Base-by-base conservation (phyloP, 2,329 filamentous ascomycete genomes). In the Curvularia sp. region DNA sequence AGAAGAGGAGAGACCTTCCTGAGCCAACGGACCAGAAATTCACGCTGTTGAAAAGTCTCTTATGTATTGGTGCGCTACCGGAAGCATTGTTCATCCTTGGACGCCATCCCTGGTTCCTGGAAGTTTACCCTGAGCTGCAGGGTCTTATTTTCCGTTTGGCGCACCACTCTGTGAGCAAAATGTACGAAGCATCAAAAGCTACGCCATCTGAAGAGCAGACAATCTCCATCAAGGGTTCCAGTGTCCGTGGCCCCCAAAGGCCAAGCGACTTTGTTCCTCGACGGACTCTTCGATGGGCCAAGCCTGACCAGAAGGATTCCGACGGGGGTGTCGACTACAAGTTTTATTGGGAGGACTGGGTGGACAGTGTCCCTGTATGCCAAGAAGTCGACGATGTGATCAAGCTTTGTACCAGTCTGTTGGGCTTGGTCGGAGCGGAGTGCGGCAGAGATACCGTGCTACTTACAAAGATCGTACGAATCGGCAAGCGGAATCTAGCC, bases 281-380 rank as follows among this genome's bases (percentile, higher is more conserved):
- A 66, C 90, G 89, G 70, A 83, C 86, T 15, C 81, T 95, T 63
- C 86, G 91, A 60, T 97, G 94, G 94, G 90, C 93, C 4, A 89
- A 90, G 68, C 87, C 92, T 5, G 93, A 97, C 67, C 88, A 87
- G 65, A 84, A 84, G 63, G 91, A 95, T 70, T 87, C 87, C 25
- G 88, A 88, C 53, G 91, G 93, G 66, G 84, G 85, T n/a, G 86
- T 82, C 12, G 83, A 90, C 51, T 98, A 97, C 75, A 87, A 90
- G 32, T 98, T 96, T 74, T 99, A 99, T 77, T 97, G 95, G 88
- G 93, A 97, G 58, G 95, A 98, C 67, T 99, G 95, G 95, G 84
- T 88, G 2, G 94, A 98, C 77, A 96, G 95, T 63, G 84, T 99
- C 45, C 96, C 95, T 0, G 80, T 97, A 19, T 99, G 95, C 72